Percentiles rank a stretch among this genome's conserved stretches.
These are phyloP conservation scores for Colletotrichum sp. DNA, from an alignment of 2,329 filamentous ascomycete species.

Conservation along the genomic window DNA sequence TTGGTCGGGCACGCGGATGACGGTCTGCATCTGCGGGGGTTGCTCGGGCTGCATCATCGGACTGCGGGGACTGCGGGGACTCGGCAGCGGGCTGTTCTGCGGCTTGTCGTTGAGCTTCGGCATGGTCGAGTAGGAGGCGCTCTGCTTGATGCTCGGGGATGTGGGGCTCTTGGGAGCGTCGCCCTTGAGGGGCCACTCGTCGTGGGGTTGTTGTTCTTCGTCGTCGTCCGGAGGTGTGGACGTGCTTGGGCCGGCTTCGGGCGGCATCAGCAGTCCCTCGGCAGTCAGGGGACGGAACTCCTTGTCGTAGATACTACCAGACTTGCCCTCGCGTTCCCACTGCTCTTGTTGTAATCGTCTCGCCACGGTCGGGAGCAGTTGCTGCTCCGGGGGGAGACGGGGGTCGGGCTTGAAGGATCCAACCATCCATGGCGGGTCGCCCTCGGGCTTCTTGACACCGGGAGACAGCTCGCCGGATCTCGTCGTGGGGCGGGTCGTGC, in stretches of 20 bases:
- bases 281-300: constrained; percentile 85
- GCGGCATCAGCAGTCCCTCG: constrained; percentile 55
- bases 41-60: constrained; percentile 34
- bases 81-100: constrained; percentile 43
- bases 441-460: constrained; percentile 75
- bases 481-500: constrained; percentile 62
- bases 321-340: constrained; percentile 91
- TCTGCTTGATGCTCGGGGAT: constrained; percentile 35
- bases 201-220: constrained; percentile 33
- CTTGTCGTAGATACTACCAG: constrained; percentile 84
- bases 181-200: constrained; percentile 66
- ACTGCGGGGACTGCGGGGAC: constrained; percentile 47
- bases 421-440: constrained; percentile 94
- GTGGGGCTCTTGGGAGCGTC: constrained; percentile 54
- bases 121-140: constrained; percentile 67
- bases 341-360: constrained; percentile 90
- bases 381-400: constrained; percentile 90
- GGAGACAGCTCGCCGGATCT: constrained; percentile 61
- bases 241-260: constrained; percentile 35
- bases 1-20: constrained; percentile 24
- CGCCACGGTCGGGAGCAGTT: constrained; percentile 93
- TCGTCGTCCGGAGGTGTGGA: constrained; percentile 24
- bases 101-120: constrained; percentile 60
- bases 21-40: constrained; percentile 23
- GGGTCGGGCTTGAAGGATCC: constrained; percentile 96